phyloP scores from a whole-genome alignment of 495 filamentous ascomycete genomes.

The Podospora pseudocomata region DNA sequence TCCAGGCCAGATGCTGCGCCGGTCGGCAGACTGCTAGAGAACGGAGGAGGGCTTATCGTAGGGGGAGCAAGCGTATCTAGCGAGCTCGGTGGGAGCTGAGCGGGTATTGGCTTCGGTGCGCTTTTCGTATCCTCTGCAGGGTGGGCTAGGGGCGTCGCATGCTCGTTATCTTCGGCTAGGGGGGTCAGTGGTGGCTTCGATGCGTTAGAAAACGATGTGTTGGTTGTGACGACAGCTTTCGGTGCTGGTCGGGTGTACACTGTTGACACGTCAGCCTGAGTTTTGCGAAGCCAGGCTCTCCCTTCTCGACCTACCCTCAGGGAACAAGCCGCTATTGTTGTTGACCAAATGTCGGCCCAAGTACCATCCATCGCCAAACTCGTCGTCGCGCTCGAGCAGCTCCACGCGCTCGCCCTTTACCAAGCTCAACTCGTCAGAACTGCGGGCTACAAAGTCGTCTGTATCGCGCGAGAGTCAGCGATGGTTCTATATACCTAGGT shows the following conservation, averaged over 20 bases:
- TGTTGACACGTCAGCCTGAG: constrained; percentile 26
- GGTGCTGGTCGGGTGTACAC: constrained; percentile 54
- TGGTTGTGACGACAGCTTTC: constrained; percentile 28
- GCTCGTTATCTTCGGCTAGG: constrained; percentile 31
- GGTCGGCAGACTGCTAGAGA: constrained; percentile 22
- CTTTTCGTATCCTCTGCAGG: constrained; percentile 43
- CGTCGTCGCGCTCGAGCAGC: constrained; percentile 91
- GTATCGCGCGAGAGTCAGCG: constrained; percentile 11
- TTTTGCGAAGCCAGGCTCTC: background rate
- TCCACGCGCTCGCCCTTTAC: constrained; percentile 85
- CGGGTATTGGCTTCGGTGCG: constrained; percentile 30
- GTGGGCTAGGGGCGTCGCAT: constrained; percentile 23
- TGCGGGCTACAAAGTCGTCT: constrained; percentile 87
- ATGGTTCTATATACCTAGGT: background rate
- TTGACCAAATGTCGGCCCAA: constrained; percentile 75
- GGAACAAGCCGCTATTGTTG: constrained; percentile 78
- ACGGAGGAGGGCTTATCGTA: constrained; percentile 16
- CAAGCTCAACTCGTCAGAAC: constrained; percentile 87
- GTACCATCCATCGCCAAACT: constrained; percentile 98
- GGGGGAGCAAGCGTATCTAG: constrained; percentile 27
- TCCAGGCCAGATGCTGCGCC: constrained; percentile 16
- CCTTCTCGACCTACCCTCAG: constrained; percentile 67
- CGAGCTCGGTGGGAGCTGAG: constrained; percentile 40
- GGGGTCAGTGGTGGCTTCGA: constrained; percentile 33
- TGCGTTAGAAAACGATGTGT: constrained; percentile 16